phyloP scores from a whole-genome alignment of 495 filamentous ascomycete genomes.

The Polyplosphaeria fusca region DNA sequence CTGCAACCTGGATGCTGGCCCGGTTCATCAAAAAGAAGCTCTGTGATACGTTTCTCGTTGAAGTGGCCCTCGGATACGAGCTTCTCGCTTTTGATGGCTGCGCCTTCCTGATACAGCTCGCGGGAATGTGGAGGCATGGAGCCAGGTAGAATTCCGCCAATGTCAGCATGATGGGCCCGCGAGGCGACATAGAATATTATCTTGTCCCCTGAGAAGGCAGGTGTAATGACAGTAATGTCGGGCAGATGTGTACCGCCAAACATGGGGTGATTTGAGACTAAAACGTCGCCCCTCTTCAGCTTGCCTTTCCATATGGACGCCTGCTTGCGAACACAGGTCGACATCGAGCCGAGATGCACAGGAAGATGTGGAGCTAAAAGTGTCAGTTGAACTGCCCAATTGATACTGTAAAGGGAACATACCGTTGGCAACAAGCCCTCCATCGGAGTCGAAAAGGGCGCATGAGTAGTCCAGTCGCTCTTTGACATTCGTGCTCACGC shows the following conservation, averaged over 20 bases:
- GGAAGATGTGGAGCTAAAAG: conserved; percentile 76
- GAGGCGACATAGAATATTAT: conserved; percentile 98
- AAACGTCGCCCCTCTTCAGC: conserved; percentile 84
- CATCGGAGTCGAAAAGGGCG: conserved; percentile 87
- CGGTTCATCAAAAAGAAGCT: conserved; percentile 79
- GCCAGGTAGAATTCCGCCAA: conserved; percentile 91
- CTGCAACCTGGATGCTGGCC: conserved; percentile 82
- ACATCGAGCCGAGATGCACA: conserved; percentile 91
- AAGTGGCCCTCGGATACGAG: conserved; percentile 87
- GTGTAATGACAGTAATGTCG: conserved; percentile 92
- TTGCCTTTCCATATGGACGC: conserved; percentile 91
- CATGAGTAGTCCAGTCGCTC: conserved; percentile 96
- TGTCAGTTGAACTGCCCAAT: not conserved
- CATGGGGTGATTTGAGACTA: conserved; percentile 94
- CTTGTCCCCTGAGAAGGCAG: conserved; percentile 79
- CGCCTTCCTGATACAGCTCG: conserved; percentile 92
- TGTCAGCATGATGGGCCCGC: conserved; percentile 93
- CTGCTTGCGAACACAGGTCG: conserved; percentile 89
- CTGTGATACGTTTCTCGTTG: conserved; percentile 79
- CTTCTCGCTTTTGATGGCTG: conserved; percentile 90
- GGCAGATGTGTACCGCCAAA: conserved; percentile 86
- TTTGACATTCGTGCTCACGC: conserved; percentile 96
- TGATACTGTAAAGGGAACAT: not conserved
- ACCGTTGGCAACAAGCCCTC: conserved; percentile 87
- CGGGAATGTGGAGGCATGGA: conserved; percentile 95